These are phyloP conservation scores for Oemleria cerasiformis DNA, from an alignment of 306 rosid species.

Conservation along the genomic window DNA sequence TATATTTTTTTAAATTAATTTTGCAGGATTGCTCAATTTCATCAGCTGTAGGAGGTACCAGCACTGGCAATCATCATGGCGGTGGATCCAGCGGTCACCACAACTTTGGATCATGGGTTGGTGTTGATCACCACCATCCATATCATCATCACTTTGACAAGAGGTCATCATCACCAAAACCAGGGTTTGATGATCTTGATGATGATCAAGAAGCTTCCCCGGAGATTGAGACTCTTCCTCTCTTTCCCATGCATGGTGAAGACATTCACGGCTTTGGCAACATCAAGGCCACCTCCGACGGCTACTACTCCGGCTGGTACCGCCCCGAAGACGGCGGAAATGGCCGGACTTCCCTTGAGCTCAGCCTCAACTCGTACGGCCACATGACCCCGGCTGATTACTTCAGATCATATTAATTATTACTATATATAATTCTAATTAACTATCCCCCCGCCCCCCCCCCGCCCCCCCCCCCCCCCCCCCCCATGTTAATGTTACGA, in stretches of 20 bases:
- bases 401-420: conserved; percentile 22
- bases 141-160: conserved; percentile 38
- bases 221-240: conserved; percentile 88
- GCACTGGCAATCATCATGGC: conserved; percentile 27
- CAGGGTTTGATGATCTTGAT: not conserved
- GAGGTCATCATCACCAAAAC: conserved; percentile 28
- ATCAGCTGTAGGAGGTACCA: conserved; percentile 46
- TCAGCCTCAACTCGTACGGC: conserved; percentile 74
- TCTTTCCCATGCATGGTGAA: conserved; percentile 87
- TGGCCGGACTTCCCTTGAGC: conserved; percentile 76
- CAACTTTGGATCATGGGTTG: conserved; percentile 54
- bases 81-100: conserved; percentile 35
- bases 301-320: conserved; percentile 53
- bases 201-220: conserved; percentile 10
- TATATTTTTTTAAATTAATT: not conserved
- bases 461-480: no score
- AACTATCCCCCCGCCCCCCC: no score
- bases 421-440: no score
- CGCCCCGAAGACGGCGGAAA: conserved; percentile 30
- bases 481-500: not conserved
- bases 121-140: conserved; percentile 52
- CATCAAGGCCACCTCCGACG: conserved; percentile 49
- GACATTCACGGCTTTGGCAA: conserved; percentile 59
- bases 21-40: conserved; percentile 56
- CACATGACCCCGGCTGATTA: conserved; percentile 47